Evolutionary conservation across 352 stramenopile species (phyloP).

Genomic region (Globisporangium paroecandrum): DNA sequence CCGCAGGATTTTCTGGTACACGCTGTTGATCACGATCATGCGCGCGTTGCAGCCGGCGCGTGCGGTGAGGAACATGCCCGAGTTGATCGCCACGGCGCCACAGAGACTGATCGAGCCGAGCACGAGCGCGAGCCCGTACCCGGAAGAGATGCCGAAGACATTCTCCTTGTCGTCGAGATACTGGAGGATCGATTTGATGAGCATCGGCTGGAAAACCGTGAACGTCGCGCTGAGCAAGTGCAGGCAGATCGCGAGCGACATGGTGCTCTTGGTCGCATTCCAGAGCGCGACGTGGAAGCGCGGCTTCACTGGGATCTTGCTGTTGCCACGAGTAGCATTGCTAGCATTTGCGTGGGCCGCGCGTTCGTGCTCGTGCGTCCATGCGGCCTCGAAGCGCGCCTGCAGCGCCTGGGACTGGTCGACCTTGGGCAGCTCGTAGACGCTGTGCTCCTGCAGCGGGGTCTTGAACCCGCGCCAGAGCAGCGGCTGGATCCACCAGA

Average conservation of each 20-base stretch:
- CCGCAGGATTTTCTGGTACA: constrained; percentile 54
- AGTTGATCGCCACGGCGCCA: constrained; percentile 43
- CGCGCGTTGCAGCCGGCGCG: constrained; percentile 47
- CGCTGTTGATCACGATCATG: constrained; percentile 55
- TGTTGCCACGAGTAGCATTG: neutral
- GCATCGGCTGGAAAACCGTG: constrained; percentile 41
- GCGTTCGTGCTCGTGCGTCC: constrained; percentile 21
- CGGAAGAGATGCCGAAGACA: constrained; percentile 39
- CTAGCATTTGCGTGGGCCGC: neutral
- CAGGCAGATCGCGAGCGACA: constrained; percentile 27
- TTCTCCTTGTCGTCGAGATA: constrained; percentile 36
- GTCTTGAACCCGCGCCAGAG: constrained; percentile 28
- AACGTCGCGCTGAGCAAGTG: constrained; percentile 36
- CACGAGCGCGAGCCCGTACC: constrained; percentile 42
- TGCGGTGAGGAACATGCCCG: constrained; percentile 43
- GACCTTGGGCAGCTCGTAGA: constrained; percentile 40
- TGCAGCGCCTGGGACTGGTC: constrained; percentile 42
- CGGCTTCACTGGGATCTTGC: constrained; percentile 6
- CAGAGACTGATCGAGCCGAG: constrained; percentile 36
- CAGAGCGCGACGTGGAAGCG: constrained; percentile 51
- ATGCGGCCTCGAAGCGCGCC: constrained; percentile 41
- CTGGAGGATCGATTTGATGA: constrained; percentile 62
- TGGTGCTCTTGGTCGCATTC: constrained; percentile 37
- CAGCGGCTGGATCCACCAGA: constrained; percentile 56
- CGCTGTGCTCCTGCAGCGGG: constrained; percentile 31